Evolutionary conservation across 176 grass and related monocot genomes (phyloP), one percentile per base, ranked within the genome.

Genomic region (Lolium multiflorum): DNA sequence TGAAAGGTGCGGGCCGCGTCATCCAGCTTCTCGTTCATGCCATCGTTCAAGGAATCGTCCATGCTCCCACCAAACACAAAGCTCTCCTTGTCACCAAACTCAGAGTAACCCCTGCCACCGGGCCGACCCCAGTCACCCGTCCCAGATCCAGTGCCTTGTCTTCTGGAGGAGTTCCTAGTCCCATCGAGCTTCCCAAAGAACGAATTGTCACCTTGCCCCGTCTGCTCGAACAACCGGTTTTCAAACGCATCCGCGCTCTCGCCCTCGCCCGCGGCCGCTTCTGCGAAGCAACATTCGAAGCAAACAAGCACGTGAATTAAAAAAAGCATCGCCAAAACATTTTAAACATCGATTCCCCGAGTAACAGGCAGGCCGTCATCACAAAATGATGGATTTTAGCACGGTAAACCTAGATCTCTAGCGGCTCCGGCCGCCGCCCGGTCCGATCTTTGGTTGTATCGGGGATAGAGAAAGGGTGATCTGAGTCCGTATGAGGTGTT

Each of bases 161-260:
- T 91, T 38, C 51, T 47, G 62, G 50, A 52, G 60, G 82, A 59
- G 47, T 39, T 92, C 41, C 85, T 82, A 22, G 72, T 5, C 50
- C 76, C 80, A 61, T 99, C 90, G 8, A 98, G 93, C 11, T 90
- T 96, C 57, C 7, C 2, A 56, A 74, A 96, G 26, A 96, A 82
- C 2, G 86, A 12, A 17, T 65, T 81, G 5, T 63, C 50, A 9
- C 70, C 77, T 13, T 15, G 3, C n/a, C 39, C 77, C 52, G 51
- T 55, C 44, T 61, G 64, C 37, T 31, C 46, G 3, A 98, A 89
- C 77, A 96, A 12, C 37, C 94, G 84, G 2, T 87, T 55, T 50
- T 90, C 77, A 43, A 96, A 92, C 48, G 90, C 89, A 1, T 91
- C 84, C 38, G 11, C 10, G 39, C 76, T 83, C 71, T 96, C 90